These are phyloP conservation scores for Rickenella mellea DNA, from an alignment of 768 basidiomycete genomes.

Conservation along the genomic window DNA sequence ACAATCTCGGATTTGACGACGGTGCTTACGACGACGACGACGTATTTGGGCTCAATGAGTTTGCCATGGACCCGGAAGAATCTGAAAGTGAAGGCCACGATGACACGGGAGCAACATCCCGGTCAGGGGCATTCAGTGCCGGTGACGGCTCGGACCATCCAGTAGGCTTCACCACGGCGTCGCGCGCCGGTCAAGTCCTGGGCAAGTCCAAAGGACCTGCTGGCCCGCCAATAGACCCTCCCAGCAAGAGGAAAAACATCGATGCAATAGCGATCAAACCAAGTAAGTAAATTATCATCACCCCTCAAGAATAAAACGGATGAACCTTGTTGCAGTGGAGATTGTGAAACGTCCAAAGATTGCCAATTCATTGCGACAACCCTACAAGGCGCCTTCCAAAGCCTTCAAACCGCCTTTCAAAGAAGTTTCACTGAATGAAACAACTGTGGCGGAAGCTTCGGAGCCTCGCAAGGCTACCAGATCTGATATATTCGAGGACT, in stretches of 20 bases:
- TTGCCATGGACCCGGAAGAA: background rate
- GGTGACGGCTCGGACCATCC: background rate
- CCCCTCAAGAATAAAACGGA: background rate
- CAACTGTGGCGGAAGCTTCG: background rate
- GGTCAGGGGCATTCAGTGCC: background rate
- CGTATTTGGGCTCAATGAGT: background rate
- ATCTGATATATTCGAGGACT: background rate
- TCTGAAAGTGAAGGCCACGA: background rate
- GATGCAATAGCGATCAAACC: background rate
- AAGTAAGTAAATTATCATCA: background rate
- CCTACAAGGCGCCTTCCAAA: constrained; percentile 35
- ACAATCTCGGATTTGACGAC: background rate
- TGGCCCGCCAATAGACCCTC: too few species aligned
- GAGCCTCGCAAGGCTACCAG: background rate
- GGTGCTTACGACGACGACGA: constrained; percentile 2
- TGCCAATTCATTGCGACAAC: constrained; percentile 29
- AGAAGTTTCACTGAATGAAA: constrained; percentile 4
- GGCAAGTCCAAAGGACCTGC: too few species aligned
- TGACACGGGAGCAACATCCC: background rate
- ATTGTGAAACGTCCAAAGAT: background rate
- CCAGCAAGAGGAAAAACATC: background rate
- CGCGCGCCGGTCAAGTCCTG: background rate
- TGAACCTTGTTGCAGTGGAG: background rate
- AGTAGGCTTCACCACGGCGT: background rate
- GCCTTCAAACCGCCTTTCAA: constrained; percentile 25